Evolutionary conservation across 331 rosid species (phyloP), one percentile per base, ranked within the genome.

Genomic region (Pyracantha coccinea): DNA sequence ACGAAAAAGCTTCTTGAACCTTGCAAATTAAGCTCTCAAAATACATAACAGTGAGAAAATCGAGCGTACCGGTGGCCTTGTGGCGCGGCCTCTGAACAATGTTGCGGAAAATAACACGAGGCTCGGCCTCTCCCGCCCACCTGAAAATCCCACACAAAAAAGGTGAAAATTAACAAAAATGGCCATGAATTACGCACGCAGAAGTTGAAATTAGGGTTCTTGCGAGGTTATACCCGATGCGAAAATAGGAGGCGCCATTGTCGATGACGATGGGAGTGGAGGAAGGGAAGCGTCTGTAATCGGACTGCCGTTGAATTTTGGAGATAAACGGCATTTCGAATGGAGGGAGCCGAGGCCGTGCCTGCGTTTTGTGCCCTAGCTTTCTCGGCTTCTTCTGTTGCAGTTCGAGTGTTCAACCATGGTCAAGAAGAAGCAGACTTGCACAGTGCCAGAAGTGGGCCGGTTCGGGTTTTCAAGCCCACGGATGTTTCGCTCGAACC

Each of bases 31-130:
- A 53, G 58, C 58, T 53, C 10, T 53, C 58, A 53, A n/a, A 3
- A 80, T 0, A n/a, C 2, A 23, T 57, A 38, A 33, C 45, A 7
- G 16, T 41, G 71, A 41, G 41, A 33, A 28, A 62, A 27, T 9
- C 20, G 52, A 19, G 7, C 14, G 29, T 77, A 87, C 91, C 91
- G n/a, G 91, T 89, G 77, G 81, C 53, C 88, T 95, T 95, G 83
- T 92, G 99, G 74, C 99, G 99, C 38, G 99, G 99, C 78, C 97
- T 83, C 88, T 92, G 97, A 61, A 95, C 99, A 86, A 95, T 95
- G 92, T 92, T 92, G 73, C 97, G 97, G 85, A 95, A 95, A 79
- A 92, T 71, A 84, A 95, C 89, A 69, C 99, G 99, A 50, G 99
- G 99, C 21, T 95, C 89, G 66, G 87, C 47, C 89, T 95, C 99